Evolutionary conservation across 805 yeast species (phyloP).

Genomic region (Kazachstania bromeliacearum): DNA sequence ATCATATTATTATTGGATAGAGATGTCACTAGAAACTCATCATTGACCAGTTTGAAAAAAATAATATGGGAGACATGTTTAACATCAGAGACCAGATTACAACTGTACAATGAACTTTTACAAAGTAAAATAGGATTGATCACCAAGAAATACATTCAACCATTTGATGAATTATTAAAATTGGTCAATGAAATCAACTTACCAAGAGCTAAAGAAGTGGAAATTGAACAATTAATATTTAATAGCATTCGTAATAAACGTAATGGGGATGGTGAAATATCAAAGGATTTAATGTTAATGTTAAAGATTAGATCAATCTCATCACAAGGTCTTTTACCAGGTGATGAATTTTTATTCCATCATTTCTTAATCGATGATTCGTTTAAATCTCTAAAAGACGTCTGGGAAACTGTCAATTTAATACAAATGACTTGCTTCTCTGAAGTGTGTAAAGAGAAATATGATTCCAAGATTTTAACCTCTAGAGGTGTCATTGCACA

Average conservation of each 20-base stretch:
- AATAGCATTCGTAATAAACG: conserved; percentile 13
- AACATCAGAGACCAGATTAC: conserved; percentile 14
- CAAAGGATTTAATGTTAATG: conserved; percentile 21
- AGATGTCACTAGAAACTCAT: conserved; percentile 27
- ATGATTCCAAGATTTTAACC: conserved; percentile 22
- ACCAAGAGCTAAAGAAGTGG: conserved; percentile 25
- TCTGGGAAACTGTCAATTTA: conserved; percentile 28
- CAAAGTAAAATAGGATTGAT: conserved; percentile 20
- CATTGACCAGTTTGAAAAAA: conserved; percentile 18
- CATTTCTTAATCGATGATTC: conserved; percentile 22
- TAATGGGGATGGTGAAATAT: conserved; percentile 10
- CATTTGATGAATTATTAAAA: conserved; percentile 31
- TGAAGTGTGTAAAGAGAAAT: conserved; percentile 21
- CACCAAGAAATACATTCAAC: conserved; percentile 27
- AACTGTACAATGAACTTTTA: conserved; percentile 18
- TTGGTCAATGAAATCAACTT: conserved; percentile 26
- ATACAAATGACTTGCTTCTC: conserved; percentile 28
- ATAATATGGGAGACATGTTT: conserved; percentile 27
- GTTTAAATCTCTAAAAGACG: conserved; percentile 13
- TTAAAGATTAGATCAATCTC: conserved; percentile 32
- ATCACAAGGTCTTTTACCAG: conserved; percentile 27
- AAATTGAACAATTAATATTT: conserved; percentile 19
- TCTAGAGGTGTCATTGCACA: conserved; percentile 30
- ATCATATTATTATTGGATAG: conserved; percentile 21
- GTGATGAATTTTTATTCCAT: conserved; percentile 30